Evolutionary conservation across 345 rosid species (phyloP).

Genomic region (Hibiscus tridactylites): DNA sequence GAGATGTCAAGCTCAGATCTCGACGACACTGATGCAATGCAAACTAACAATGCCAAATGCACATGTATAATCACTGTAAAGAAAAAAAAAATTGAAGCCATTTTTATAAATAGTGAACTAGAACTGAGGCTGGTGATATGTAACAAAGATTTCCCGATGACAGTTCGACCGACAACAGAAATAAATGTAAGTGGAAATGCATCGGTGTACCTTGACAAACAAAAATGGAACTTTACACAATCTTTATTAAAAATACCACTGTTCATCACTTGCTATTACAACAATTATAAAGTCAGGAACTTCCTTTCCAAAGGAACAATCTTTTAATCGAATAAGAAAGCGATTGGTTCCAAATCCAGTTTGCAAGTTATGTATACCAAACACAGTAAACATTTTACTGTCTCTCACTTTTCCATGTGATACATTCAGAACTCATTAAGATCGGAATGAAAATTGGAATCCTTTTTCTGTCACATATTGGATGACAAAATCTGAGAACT

Average conservation of each 20-base stretch:
- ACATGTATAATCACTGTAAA: too few species aligned
- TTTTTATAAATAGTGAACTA: background rate
- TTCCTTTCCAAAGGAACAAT: background rate
- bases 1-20: background rate
- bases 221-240: background rate
- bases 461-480: background rate
- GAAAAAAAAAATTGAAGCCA: background rate
- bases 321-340: too few species aligned
- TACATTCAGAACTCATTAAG: background rate
- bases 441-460: background rate
- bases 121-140: background rate
- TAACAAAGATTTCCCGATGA: background rate
- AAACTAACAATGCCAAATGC: background rate
- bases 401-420: background rate
- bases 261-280: slow-evolving; percentile 4
- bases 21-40: background rate
- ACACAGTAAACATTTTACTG: background rate
- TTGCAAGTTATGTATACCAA: too few species aligned
- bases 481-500: background rate
- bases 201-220: background rate
- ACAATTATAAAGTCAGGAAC: slow-evolving; percentile 12
- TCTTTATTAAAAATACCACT: background rate
- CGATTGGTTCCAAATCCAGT: too few species aligned
- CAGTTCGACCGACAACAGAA: too few species aligned
- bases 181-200: background rate